phyloP scores from a whole-genome alignment of 441 rosid genomes.

The Adansonia gregorii region DNA sequence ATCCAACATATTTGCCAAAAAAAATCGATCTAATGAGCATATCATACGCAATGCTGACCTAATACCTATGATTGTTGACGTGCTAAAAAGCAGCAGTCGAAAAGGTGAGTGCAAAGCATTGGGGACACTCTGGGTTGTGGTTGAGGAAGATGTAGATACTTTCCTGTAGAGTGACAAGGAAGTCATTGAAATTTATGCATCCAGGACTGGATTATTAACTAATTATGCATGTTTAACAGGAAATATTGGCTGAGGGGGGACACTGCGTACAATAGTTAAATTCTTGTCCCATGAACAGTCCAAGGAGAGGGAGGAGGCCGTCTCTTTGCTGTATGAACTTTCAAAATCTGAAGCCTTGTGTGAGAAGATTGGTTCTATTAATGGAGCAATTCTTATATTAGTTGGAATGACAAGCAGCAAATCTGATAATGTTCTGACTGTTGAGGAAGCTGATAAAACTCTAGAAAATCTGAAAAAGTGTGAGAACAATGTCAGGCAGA shows the following conservation, averaged over 20 bases:
- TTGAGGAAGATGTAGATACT: conserved; percentile 79
- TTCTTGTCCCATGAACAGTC: conserved; percentile 84
- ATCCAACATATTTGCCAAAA: conserved; percentile 64
- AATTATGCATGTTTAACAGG: conserved; percentile 54
- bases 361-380: conserved; percentile 89
- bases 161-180: conserved; percentile 21
- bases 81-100: conserved; percentile 76
- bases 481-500: conserved; percentile 84
- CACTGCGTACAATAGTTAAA: conserved; percentile 86
- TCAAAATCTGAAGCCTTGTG: conserved; percentile 86
- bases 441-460: conserved; percentile 87
- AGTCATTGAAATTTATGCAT: conserved; percentile 16
- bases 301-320: conserved; percentile 89
- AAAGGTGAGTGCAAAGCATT: conserved; percentile 71
- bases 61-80: conserved; percentile 72
- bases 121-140: conserved; percentile 74
- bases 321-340: conserved; percentile 86
- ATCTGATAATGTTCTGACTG: conserved; percentile 72
- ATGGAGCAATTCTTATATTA: conserved; percentile 90
- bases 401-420: conserved; percentile 92
- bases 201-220: conserved; percentile 26
- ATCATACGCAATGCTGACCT: conserved; percentile 66
- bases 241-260: conserved; percentile 87
- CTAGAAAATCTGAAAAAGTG: conserved; percentile 77
- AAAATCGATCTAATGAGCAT: conserved; percentile 60